A percentile compares a stretch with the other conserved stretches of the same genome.
phyloP scores from a whole-genome alignment of 2,329 filamentous ascomycete species.

The Xenoacremonium recifei region DNA sequence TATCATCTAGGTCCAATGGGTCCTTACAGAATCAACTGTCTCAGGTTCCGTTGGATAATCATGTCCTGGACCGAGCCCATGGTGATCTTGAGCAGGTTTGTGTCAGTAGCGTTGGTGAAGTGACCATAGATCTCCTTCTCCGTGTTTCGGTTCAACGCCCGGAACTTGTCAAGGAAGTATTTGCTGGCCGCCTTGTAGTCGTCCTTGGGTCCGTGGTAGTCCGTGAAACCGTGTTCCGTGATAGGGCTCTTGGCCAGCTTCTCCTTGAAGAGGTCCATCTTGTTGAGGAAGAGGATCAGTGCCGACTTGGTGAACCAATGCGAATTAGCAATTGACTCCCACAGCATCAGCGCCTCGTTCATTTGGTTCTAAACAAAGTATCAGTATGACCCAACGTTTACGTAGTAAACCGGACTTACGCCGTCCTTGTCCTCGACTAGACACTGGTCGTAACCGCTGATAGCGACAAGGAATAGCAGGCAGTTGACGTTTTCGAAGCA shows the following conservation, averaged over 20 bases:
- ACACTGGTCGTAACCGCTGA: constrained; percentile 95
- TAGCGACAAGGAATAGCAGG: constrained; percentile 88
- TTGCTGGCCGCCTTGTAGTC: constrained; percentile 75
- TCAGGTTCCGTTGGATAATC: constrained; percentile 81
- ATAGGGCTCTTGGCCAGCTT: constrained; percentile 72
- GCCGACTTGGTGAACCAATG: constrained; percentile 83
- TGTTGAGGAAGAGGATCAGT: constrained; percentile 83
- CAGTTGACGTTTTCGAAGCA: constrained; percentile 94
- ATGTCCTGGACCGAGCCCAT: constrained; percentile 86
- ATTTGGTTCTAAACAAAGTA: constrained; percentile 71
- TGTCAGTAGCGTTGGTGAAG: constrained; percentile 62
- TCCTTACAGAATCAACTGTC: constrained; percentile 62
- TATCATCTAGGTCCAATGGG: not conserved
- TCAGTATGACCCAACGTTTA: no score
- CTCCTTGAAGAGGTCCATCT: constrained; percentile 81
- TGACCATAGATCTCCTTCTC: constrained; percentile 64
- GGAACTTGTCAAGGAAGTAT: constrained; percentile 81
- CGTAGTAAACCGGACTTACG: no score
- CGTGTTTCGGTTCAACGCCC: constrained; percentile 68
- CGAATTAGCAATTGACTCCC: constrained; percentile 82
- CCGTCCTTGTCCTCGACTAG: constrained; percentile 95
- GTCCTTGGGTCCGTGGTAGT: constrained; percentile 69
- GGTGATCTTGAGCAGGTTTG: constrained; percentile 79
- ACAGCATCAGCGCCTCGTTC: constrained; percentile 85
- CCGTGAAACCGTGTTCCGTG: constrained; percentile 71